Conservation (phyloP, 176 grass and related monocot species). For the Musa acuminata region DNA sequence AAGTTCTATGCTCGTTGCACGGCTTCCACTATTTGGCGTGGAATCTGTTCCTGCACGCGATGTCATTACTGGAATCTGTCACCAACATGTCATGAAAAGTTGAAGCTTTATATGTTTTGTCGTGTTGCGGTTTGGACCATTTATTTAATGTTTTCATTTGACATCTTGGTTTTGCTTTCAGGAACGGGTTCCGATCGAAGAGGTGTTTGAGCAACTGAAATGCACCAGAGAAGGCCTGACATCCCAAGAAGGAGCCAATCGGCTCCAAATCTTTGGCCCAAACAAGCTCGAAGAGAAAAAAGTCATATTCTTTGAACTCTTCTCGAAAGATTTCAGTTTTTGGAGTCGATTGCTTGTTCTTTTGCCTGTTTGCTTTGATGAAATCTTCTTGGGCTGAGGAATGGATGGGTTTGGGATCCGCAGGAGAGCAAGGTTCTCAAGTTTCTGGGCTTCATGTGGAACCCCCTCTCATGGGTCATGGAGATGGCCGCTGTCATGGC, state of each 20-base stretch:
- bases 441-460: constrained; percentile 98
- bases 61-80: too few species aligned
- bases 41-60: too few species aligned
- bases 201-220: constrained; percentile 68
- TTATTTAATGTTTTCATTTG: neutral
- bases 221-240: constrained; percentile 50
- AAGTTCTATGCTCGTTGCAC: neutral
- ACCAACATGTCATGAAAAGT: too few species aligned
- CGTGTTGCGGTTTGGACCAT: neutral
- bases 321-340: neutral
- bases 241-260: constrained; percentile 37
- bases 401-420: neutral
- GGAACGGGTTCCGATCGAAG: constrained; percentile 80
- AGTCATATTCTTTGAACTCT: constrained; percentile 14
- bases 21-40: neutral
- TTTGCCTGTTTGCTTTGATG: neutral
- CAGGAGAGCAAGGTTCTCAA: constrained; percentile 87
- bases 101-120: too few species aligned
- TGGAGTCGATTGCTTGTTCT: neutral
- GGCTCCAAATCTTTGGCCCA: constrained; percentile 63
- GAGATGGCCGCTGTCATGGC: constrained; percentile 82
- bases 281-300: constrained; percentile 99
- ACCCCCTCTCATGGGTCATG: constrained; percentile 99
- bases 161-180: constrained; percentile 14
- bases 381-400: neutral